phyloP scores from a whole-genome alignment of 2,329 filamentous ascomycete genomes.

The Diaporthe citri region DNA sequence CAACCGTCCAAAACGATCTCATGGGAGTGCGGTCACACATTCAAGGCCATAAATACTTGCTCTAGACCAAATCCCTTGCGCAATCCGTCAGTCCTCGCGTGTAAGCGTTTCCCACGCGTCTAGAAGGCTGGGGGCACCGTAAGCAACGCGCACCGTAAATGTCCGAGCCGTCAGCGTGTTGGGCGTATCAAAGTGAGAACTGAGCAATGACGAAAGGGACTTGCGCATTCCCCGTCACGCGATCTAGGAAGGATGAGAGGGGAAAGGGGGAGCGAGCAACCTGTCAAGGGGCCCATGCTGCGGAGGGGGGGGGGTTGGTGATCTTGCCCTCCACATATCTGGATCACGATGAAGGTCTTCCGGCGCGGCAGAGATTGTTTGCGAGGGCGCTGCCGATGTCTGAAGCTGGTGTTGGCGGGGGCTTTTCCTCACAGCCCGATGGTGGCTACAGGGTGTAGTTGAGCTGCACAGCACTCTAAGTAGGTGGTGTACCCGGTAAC shows the following conservation, averaged over 20 bases:
- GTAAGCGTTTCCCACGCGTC: neutral
- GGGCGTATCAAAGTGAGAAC: neutral
- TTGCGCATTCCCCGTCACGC: conserved; percentile 1
- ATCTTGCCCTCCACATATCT: neutral
- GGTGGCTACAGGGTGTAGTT: neutral
- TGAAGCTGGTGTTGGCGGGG: neutral
- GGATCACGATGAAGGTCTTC: neutral
- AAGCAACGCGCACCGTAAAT: neutral
- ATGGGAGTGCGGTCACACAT: neutral
- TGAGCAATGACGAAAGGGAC: neutral
- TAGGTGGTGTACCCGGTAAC: too few relatives aligned
- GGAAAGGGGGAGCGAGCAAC: neutral
- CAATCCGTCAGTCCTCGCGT: neutral
- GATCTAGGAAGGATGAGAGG: neutral
- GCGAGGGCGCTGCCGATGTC: neutral
- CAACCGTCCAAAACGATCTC: neutral
- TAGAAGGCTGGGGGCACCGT: neutral
- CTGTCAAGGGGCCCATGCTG: neutral
- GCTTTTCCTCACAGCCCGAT: too few relatives aligned
- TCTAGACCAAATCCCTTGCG: neutral
- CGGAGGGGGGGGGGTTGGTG: neutral
- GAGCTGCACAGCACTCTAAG: too few relatives aligned
- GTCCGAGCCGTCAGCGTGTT: neutral
- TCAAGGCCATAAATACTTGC: neutral
- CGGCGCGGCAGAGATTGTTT: too few relatives aligned